Evolutionary conservation across 345 rosid species (phyloP).

Genomic region (Rubroshorea leprosula): DNA sequence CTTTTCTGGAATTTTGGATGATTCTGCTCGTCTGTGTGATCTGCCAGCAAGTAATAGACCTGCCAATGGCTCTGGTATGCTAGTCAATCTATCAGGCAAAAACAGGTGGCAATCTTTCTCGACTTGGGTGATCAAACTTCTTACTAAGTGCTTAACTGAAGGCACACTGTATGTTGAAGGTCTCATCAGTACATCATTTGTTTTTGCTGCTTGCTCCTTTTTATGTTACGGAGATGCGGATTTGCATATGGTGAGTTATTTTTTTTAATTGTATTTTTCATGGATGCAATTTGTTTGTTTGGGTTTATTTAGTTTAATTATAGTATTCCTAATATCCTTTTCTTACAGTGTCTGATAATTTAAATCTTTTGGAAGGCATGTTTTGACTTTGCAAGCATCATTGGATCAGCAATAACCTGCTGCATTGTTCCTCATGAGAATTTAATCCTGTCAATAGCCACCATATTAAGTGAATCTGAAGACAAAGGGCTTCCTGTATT

Average conservation of each 20-base stretch:
- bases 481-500: slow-evolving; percentile 65
- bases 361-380: slow-evolving; percentile 73
- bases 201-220: slow-evolving; percentile 64
- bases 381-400: slow-evolving; percentile 74
- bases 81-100: slow-evolving; percentile 51
- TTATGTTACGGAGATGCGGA: slow-evolving; percentile 72
- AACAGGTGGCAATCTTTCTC: slow-evolving; percentile 79
- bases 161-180: slow-evolving; percentile 90
- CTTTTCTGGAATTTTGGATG: slow-evolving; percentile 45
- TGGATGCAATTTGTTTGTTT: slow-evolving; percentile 11
- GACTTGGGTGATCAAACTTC: slow-evolving; percentile 68
- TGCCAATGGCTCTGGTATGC: slow-evolving; percentile 55
- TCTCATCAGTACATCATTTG: slow-evolving; percentile 54
- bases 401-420: slow-evolving; percentile 55
- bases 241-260: slow-evolving; percentile 77
- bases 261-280: slow-evolving; percentile 13
- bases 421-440: slow-evolving; percentile 66
- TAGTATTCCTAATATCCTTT: slow-evolving; percentile 23
- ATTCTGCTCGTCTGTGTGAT: slow-evolving; percentile 53
- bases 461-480: slow-evolving; percentile 59
- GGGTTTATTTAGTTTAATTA: slow-evolving; percentile 22
- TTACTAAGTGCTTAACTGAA: slow-evolving; percentile 81
- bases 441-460: slow-evolving; percentile 60
- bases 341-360: slow-evolving; percentile 40
- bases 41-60: slow-evolving; percentile 61